Conservation (phyloP, 768 basidiomycete species). For the Candolleomyces eurysporus region DNA sequence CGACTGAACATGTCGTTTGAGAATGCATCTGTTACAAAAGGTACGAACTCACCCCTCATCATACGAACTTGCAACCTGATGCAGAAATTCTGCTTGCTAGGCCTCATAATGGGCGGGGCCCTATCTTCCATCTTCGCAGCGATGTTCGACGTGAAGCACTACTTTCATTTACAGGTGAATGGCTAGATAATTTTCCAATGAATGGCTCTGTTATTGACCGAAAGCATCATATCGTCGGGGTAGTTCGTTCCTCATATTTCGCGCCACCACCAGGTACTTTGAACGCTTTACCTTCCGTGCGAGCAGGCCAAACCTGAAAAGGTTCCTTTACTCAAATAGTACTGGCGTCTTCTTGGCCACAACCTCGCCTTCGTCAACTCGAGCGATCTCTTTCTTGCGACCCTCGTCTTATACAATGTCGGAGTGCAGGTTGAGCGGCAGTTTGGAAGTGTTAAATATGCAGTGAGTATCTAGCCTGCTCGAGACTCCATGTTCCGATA, state of each 20-base stretch:
- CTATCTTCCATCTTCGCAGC: constrained; percentile 72
- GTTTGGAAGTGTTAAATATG: constrained; percentile 86
- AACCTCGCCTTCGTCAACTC: constrained; percentile 81
- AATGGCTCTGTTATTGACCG: background rate
- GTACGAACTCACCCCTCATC: constrained; percentile 29
- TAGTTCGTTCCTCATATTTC: constrained; percentile 88
- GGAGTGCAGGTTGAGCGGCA: constrained; percentile 75
- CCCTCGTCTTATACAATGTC: constrained; percentile 70
- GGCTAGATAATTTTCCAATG: background rate
- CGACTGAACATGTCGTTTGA: constrained; percentile 68
- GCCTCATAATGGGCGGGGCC: constrained; percentile 72
- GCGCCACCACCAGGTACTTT: constrained; percentile 78
- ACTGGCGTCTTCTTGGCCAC: constrained; percentile 78
- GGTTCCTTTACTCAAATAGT: constrained; percentile 52
- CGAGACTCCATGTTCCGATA: no score
- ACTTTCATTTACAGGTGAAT: constrained; percentile 78
- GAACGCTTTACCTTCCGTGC: background rate
- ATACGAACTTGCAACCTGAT: background rate
- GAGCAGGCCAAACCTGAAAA: constrained; percentile 7
- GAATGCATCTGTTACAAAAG: constrained; percentile 82
- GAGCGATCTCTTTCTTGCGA: constrained; percentile 77
- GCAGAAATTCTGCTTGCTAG: constrained; percentile 34
- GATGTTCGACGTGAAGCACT: constrained; percentile 85
- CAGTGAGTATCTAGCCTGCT: constrained; percentile 44
- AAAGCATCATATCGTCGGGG: constrained; percentile 10